Evolutionary conservation across 192 early-diverging fungal species (phyloP), one percentile per base, ranked within the genome.

Genomic region (Coemansia asiatica): DNA sequence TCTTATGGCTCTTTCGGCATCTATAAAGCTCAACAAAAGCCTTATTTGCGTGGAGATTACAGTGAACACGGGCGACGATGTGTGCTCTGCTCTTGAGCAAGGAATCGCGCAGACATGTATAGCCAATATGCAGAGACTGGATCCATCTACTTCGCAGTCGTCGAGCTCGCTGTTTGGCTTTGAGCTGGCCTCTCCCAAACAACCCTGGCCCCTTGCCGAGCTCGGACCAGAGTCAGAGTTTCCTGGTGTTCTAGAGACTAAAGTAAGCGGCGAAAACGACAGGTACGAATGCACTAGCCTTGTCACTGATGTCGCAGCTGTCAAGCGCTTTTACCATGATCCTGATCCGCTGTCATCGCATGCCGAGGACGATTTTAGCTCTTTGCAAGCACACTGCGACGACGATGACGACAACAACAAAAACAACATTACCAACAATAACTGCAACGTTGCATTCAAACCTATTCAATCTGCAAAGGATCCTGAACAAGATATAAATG

Each of bases 1-100:
- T 8, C 72, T 92, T 10, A 88, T 92, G 84, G 91, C 93, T 4
- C 75, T 96, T n/a, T 81, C 90, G 4, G 89, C 87, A 9, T 88
- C 88, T n/a, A 82, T 95, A 31, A 88, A 89, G 60, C 87, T 92
- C 71, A 96, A 93, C 73, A 69, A 79, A 44, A 87, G 87, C 49
- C 66, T 96, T 48, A 86, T 87, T 21, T 86, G 84, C 60, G 68
- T 96, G 33, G 91, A 94, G 59, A 68, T 96, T 56, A 87, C 83
- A 0, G 71, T 84, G 25, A 73, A 76, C 44, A 76, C 79, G 8
- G 79, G 76, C 56, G 75, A 84, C 61, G 83, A 81, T 23, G 75
- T 81, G n/a, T 75, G 75, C 29, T 72, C 74, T 13, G 72, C 72
- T n/a, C 70, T 84, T 28, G 71, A 76, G 61, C 83, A 84, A 49